Conservation (phyloP, 805 yeast genomes). For the Candida mattraensis region DNA sequence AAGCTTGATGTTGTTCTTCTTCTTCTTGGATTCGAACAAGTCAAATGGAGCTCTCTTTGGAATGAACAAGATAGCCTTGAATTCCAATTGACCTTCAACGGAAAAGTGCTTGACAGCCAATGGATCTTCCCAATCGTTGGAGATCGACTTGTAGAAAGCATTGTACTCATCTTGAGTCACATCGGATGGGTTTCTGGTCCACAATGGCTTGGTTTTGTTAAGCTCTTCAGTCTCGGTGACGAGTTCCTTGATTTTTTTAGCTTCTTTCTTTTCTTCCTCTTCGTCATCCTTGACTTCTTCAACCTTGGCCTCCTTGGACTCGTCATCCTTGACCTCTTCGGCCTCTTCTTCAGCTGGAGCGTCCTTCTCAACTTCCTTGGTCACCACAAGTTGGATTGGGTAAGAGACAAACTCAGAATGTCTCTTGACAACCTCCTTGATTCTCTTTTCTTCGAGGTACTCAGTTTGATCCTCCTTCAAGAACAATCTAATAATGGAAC, state of each 20-base stretch:
- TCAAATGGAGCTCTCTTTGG: constrained; percentile 99
- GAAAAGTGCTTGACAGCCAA: constrained; percentile 99
- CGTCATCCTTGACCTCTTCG: constrained; percentile 52
- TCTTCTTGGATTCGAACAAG: constrained; percentile 96
- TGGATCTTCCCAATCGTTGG: constrained; percentile 99
- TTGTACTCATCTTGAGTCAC: constrained; percentile 98
- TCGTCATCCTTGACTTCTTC: constrained; percentile 68
- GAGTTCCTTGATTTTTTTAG: constrained; percentile 87
- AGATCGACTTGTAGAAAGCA: constrained; percentile 98
- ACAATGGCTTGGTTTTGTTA: constrained; percentile 97
- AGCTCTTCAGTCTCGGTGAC: constrained; percentile 97
- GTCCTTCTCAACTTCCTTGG: constrained; percentile 98
- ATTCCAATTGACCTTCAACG: constrained; percentile 99
- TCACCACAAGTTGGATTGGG: constrained; percentile 97
- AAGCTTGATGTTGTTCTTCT: constrained; percentile 97
- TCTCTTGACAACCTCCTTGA: constrained; percentile 98
- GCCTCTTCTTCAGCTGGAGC: constrained; percentile 80
- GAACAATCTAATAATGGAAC: constrained; percentile 93
- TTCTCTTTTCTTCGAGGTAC: constrained; percentile 98
- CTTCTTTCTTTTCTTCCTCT: constrained; percentile 67
- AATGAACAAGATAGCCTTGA: constrained; percentile 94
- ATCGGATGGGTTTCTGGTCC: constrained; percentile 99
- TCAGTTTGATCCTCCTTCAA: constrained; percentile 98
- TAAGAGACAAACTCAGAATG: constrained; percentile 99
- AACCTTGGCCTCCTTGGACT: constrained; percentile 75